Conservation (phyloP, 768 basidiomycete genomes). For the Russula griseocarnosa region DNA sequence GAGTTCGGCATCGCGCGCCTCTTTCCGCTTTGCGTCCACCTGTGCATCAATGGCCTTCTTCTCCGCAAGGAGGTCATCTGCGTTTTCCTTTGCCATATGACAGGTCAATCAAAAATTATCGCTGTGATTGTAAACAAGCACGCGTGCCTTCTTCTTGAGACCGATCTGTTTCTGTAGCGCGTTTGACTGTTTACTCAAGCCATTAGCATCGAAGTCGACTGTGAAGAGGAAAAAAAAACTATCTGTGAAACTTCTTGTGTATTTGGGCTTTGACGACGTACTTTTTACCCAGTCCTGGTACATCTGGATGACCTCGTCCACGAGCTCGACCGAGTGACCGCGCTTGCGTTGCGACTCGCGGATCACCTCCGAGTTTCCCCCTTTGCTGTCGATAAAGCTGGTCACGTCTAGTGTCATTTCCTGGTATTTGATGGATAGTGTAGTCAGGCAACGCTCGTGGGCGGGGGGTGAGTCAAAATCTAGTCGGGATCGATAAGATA, state of each 20-base stretch:
- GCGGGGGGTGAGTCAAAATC: slow-evolving; percentile 4
- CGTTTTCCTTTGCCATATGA: slow-evolving; percentile 83
- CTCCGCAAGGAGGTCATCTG: slow-evolving; percentile 77
- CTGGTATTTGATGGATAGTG: slow-evolving; percentile 4
- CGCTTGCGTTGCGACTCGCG: slow-evolving; percentile 90
- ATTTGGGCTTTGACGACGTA: slow-evolving; percentile 41
- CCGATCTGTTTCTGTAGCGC: slow-evolving; percentile 92
- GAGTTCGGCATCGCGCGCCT: slow-evolving; percentile 69
- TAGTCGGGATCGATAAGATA: slow-evolving; percentile 17
- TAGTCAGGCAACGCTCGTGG: neutral
- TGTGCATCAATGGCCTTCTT: slow-evolving; percentile 85
- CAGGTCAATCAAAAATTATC: slow-evolving; percentile 6
- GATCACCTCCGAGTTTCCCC: slow-evolving; percentile 88
- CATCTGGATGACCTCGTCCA: slow-evolving; percentile 91
- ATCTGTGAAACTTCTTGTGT: neutral
- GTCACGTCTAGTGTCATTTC: slow-evolving; percentile 79
- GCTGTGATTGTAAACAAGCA: neutral
- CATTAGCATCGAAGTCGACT: slow-evolving; percentile 88
- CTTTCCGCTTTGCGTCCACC: slow-evolving; percentile 70
- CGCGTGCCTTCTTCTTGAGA: slow-evolving; percentile 80
- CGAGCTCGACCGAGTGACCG: slow-evolving; percentile 82
- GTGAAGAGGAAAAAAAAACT: neutral
- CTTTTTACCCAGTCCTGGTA: slow-evolving; percentile 93
- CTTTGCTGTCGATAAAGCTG: slow-evolving; percentile 80
- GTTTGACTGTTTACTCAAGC: slow-evolving; percentile 77